These are phyloP conservation scores for Raphanus sativus DNA, from an alignment of 345 rosid genomes.

Conservation along the genomic window DNA sequence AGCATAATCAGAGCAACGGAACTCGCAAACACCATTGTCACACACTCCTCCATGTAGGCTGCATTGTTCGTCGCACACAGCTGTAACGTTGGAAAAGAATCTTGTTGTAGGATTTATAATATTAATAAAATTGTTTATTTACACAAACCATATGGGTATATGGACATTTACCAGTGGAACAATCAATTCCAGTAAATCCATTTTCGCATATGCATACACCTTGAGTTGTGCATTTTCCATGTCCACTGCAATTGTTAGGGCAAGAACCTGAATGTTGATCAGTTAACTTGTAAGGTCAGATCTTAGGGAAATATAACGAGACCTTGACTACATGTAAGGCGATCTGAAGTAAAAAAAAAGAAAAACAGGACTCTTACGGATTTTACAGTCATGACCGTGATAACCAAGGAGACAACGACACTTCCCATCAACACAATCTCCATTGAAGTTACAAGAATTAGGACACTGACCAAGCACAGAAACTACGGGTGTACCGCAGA, in stretches of 20 bases:
- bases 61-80: conserved; percentile 96
- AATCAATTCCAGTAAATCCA: conserved; percentile 88
- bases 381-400: conserved; percentile 83
- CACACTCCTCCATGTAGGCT: conserved; percentile 99
- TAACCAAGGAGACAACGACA: conserved; percentile 89
- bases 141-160: background rate
- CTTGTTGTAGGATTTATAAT: background rate
- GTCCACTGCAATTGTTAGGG: conserved; percentile 75
- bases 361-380: conserved; percentile 56
- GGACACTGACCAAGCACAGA: conserved; percentile 77
- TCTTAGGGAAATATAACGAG: conserved; percentile 9
- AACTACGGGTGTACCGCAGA: conserved; percentile 56
- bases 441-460: conserved; percentile 78
- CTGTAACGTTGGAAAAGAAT: conserved; percentile 44
- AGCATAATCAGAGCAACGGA: conserved; percentile 98
- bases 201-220: conserved; percentile 77
- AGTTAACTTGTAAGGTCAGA: conserved; percentile 1
- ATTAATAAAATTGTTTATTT: background rate
- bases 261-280: conserved; percentile 64
- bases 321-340: conserved; percentile 4
- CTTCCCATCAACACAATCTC: conserved; percentile 87
- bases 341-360: background rate
- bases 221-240: conserved; percentile 71
- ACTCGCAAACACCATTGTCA: conserved; percentile 97
- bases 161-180: conserved; percentile 76